Evolutionary conservation across 148 eudicot species (phyloP).

Genomic region (Oxyria digyna): DNA sequence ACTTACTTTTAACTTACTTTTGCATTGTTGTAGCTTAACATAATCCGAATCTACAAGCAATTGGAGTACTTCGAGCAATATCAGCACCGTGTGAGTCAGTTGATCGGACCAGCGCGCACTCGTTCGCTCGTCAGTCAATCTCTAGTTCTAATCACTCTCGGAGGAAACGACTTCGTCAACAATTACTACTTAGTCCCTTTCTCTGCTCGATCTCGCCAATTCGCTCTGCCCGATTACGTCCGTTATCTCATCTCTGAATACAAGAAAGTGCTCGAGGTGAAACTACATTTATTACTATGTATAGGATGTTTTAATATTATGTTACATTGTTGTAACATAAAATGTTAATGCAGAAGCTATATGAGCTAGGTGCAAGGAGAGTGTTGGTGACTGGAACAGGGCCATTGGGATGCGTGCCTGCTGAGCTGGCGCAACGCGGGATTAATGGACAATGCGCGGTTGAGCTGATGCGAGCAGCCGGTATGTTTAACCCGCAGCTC

Average conservation of each 20-base stretch:
- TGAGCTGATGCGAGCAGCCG: slow-evolving; percentile 24
- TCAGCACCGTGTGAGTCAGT: slow-evolving; percentile 27
- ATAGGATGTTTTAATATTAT: too few species aligned
- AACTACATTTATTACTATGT: background rate
- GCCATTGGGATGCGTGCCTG: slow-evolving; percentile 47
- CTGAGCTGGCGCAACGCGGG: slow-evolving; percentile 35
- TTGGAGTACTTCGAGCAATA: slow-evolving; percentile 35
- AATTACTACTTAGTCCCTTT: slow-evolving; percentile 43
- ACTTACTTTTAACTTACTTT: too few species aligned
- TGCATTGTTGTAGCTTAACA: slow-evolving; percentile 25
- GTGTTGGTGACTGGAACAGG: slow-evolving; percentile 49
- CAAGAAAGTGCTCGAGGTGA: slow-evolving; percentile 37
- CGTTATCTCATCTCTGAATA: slow-evolving; percentile 35
- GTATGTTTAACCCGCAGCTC: slow-evolving; percentile 35
- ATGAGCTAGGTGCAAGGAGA: slow-evolving; percentile 39
- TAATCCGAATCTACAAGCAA: slow-evolving; percentile 32
- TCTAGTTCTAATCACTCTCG: slow-evolving; percentile 43
- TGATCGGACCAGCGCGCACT: slow-evolving; percentile 25
- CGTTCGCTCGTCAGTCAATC: slow-evolving; percentile 32
- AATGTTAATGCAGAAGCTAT: slow-evolving; percentile 20
- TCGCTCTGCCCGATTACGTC: slow-evolving; percentile 28
- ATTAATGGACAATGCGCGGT: slow-evolving; percentile 32
- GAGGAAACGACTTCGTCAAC: slow-evolving; percentile 62
- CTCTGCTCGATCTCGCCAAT: slow-evolving; percentile 38
- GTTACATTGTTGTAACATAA: too few species aligned